phyloP scores from a whole-genome alignment of 1,284 basidiomycete genomes.

The Ceratorhiza oryzae-sativae region DNA sequence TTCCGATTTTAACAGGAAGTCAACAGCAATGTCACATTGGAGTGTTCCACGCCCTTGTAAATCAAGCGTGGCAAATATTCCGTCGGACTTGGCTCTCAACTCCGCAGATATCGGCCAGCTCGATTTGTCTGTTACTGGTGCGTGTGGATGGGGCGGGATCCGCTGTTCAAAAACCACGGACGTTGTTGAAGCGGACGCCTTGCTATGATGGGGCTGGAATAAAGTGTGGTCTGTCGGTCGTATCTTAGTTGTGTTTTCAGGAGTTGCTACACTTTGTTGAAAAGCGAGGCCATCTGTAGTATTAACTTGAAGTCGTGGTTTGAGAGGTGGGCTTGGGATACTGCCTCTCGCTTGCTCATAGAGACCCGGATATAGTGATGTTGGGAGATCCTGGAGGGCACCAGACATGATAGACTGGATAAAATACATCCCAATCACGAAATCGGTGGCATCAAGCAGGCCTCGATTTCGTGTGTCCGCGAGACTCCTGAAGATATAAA shows the following conservation, averaged over 20 bases:
- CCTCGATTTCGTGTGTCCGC: conserved; percentile 95
- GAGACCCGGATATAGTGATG: conserved; percentile 80
- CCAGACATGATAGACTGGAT: conserved; percentile 92
- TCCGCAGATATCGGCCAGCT: no score
- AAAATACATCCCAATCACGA: conserved; percentile 95
- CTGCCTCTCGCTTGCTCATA: conserved; percentile 84
- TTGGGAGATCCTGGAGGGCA: conserved; percentile 76
- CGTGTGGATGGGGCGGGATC: no score
- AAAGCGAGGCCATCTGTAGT: no score
- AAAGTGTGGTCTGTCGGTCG: no score
- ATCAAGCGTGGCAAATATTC: conserved; percentile 87
- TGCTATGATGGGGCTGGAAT: no score
- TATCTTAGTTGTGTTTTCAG: no score
- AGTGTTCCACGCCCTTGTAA: conserved; percentile 78
- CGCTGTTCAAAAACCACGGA: no score
- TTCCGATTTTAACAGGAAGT: conserved; percentile 94
- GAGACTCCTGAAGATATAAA: conserved; percentile 68
- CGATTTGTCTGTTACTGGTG: no score
- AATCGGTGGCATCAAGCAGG: conserved; percentile 88
- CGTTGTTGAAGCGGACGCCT: no score
- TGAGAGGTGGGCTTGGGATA: conserved; percentile 47
- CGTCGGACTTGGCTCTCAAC: conserved; percentile 83
- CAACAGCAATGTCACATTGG: conserved; percentile 93
- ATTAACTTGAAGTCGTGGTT: no score
- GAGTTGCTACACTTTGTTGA: no score